These are phyloP conservation scores for Prototheca wickerhamii DNA, from an alignment of 163 green algal genomes.

Conservation along the genomic window DNA sequence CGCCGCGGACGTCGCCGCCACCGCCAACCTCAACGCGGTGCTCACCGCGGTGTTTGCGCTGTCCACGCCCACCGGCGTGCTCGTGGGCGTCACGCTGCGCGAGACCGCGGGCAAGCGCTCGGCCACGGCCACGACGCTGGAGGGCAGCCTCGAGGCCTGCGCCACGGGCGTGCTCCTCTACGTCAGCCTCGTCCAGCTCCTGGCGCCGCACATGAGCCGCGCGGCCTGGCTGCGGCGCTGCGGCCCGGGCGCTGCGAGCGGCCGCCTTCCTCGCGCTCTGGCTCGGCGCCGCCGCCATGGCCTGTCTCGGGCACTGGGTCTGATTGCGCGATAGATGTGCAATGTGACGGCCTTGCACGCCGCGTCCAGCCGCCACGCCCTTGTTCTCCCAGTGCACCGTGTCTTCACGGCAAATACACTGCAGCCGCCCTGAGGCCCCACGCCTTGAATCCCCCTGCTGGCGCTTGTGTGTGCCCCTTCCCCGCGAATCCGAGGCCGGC, in stretches of 20 bases:
- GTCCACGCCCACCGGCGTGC: conserved; percentile 20
- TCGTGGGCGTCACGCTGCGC: conserved; percentile 15
- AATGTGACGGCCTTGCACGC: neutral
- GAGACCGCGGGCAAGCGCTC: conserved; percentile 6
- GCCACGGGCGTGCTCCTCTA: conserved; percentile 26
- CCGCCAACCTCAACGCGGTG: neutral
- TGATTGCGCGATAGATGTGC: neutral
- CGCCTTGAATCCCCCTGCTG: no score
- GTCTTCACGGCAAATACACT: no score
- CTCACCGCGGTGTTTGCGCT: conserved; percentile 9
- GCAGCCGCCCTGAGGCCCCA: no score
- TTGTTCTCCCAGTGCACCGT: conserved; percentile 33
- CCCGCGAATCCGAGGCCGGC: no score
- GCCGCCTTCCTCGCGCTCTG: conserved; percentile 18
- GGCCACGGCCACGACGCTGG: conserved; percentile 3
- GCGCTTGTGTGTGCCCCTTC: no score
- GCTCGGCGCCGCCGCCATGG: conserved; percentile 15
- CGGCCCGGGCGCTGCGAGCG: conserved; percentile 4
- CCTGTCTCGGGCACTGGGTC: conserved; percentile 13
- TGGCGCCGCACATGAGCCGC: conserved; percentile 18
- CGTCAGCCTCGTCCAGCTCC: conserved; percentile 22
- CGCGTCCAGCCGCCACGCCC: conserved; percentile 10
- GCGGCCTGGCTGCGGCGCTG: conserved; percentile 15
- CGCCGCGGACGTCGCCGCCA: conserved; percentile 8
- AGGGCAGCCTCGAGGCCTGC: conserved; percentile 22